These are phyloP conservation scores for Puya raimondii DNA, from an alignment of 176 grass and related monocot genomes.

Conservation along the genomic window DNA sequence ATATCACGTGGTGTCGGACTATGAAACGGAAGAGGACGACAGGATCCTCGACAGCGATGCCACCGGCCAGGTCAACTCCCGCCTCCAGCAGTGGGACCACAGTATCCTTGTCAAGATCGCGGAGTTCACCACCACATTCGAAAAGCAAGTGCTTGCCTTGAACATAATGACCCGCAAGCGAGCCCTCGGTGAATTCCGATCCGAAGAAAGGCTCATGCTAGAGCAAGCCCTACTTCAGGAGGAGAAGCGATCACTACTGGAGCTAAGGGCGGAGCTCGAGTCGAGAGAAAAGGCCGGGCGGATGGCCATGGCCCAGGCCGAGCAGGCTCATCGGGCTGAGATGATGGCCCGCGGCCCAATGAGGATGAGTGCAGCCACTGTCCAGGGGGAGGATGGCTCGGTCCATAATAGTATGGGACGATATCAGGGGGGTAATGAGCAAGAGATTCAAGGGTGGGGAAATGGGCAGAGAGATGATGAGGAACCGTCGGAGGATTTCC, in stretches of 20 bases:
- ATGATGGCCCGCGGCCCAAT: conserved; percentile 47
- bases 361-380: conserved; percentile 40
- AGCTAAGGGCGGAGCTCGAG: conserved; percentile 55
- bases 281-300: conserved; percentile 60
- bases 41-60: conserved; percentile 69
- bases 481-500: conserved; percentile 82
- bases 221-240: conserved; percentile 78
- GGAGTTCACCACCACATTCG: conserved; percentile 77
- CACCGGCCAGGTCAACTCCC: conserved; percentile 63
- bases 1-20: conserved; percentile 95
- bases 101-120: conserved; percentile 92
- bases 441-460: conserved; percentile 33
- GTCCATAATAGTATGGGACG: conserved; percentile 35
- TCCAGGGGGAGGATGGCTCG: conserved; percentile 34
- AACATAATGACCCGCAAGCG: conserved; percentile 93
- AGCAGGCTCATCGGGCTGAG: conserved; percentile 44
- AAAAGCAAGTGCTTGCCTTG: conserved; percentile 92
- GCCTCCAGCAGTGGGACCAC: conserved; percentile 96
- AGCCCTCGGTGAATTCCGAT: conserved; percentile 71
- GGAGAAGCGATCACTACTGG: conserved; percentile 53
- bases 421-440: conserved; percentile 33
- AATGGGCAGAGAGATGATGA: conserved; percentile 71
- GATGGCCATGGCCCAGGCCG: conserved; percentile 48
- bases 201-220: conserved; percentile 85
- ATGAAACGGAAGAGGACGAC: conserved; percentile 98